These are phyloP conservation scores for Cucurbita pepo DNA, from an alignment of 306 rosid genomes.

Conservation along the genomic window DNA sequence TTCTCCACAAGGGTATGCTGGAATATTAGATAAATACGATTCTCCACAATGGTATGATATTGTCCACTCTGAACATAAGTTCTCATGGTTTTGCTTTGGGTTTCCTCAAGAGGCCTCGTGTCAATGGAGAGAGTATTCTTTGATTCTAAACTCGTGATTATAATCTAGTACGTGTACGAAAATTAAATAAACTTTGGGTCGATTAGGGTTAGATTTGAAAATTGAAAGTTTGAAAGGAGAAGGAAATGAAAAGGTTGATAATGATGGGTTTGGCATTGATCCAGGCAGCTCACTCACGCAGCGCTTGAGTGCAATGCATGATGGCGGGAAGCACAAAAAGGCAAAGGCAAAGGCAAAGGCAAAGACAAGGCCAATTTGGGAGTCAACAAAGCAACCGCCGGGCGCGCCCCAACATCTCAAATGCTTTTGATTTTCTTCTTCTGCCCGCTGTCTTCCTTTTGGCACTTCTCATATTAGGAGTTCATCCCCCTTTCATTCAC, in stretches of 20 bases:
- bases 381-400: neutral
- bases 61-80: no score
- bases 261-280: neutral
- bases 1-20: no score
- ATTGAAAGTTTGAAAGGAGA: neutral
- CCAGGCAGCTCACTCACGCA: neutral
- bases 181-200: no score
- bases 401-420: neutral
- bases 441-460: slow-evolving; percentile 1
- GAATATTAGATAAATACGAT: no score
- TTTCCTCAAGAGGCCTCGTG: no score
- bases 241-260: neutral
- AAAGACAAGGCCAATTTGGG: neutral
- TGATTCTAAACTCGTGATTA: no score
- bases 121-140: no score
- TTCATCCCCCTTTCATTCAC: neutral
- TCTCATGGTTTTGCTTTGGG: no score
- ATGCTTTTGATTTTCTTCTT: neutral
- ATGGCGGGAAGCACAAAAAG: neutral
- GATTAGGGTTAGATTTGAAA: neutral
- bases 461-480: neutral
- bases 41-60: no score
- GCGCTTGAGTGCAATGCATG: neutral
- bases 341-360: neutral
- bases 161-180: no score